Conservation (phyloP, 108 stramenopile genomes). For the Pseudonitzschia multiseries region DNA sequence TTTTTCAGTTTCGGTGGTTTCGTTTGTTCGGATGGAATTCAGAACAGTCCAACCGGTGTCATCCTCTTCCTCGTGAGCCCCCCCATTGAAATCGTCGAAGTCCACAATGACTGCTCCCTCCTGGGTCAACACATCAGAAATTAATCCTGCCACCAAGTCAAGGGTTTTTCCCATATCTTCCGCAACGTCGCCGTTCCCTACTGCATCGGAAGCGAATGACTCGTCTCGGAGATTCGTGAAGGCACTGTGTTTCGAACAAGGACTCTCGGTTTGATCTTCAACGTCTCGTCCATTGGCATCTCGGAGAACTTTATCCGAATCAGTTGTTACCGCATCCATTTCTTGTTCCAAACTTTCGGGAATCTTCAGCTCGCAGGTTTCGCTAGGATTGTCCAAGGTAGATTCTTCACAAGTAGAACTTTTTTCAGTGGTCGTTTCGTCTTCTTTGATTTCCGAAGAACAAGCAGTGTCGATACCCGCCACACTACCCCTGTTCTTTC, state of each 20-base stretch:
- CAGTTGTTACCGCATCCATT: slow-evolving; percentile 26
- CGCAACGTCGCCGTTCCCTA: slow-evolving; percentile 71
- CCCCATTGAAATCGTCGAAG: slow-evolving; percentile 12
- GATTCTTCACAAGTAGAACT: slow-evolving; percentile 2
- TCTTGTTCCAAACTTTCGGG: slow-evolving; percentile 19
- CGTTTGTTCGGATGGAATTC: slow-evolving; percentile 19
- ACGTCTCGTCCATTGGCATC: slow-evolving; percentile 6
- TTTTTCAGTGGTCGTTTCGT: not conserved
- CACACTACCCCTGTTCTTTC: too few species aligned
- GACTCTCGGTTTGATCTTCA: not conserved
- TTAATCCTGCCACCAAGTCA: slow-evolving; percentile 45
- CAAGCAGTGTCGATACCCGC: not conserved
- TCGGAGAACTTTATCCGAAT: slow-evolving; percentile 30
- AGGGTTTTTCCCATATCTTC: slow-evolving; percentile 64
- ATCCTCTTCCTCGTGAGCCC: slow-evolving; percentile 21
- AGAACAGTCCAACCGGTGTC: slow-evolving; percentile 40
- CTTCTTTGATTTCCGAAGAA: not conserved
- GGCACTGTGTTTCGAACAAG: not conserved
- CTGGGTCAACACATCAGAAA: slow-evolving; percentile 36
- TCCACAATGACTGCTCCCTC: slow-evolving; percentile 15
- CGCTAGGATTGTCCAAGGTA: slow-evolving; percentile 1
- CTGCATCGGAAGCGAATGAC: slow-evolving; percentile 72
- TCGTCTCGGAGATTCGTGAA: slow-evolving; percentile 22
- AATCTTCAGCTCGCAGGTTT: not conserved
- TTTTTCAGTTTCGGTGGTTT: slow-evolving; percentile 40